Evolutionary conservation across 2,329 filamentous ascomycete species (phyloP).

Genomic region (Pestalotiopsis sp.): DNA sequence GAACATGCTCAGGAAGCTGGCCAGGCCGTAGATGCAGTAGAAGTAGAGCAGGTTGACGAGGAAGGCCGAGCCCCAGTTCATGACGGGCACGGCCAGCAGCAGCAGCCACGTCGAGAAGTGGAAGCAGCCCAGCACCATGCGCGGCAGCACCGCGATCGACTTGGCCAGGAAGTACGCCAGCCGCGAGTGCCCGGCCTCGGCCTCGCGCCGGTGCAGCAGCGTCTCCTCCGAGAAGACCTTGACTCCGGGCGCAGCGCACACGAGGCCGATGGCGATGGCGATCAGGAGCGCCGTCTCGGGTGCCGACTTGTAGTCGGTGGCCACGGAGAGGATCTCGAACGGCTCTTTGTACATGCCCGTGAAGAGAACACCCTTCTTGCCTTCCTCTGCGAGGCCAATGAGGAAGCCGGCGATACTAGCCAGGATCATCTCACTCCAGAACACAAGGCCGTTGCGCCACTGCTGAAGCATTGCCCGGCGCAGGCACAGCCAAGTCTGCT

Average conservation of each 20-base stretch:
- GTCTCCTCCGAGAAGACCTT: constrained; percentile 60
- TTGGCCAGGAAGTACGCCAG: constrained; percentile 61
- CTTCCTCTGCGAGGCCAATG: constrained; percentile 55
- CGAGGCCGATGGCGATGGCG: constrained; percentile 58
- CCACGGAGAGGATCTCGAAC: constrained; percentile 53
- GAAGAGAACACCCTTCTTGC: constrained; percentile 55
- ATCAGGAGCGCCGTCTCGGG: constrained; percentile 56
- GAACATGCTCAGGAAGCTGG: constrained; percentile 55
- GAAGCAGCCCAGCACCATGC: constrained; percentile 53
- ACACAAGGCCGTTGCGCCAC: constrained; percentile 51
- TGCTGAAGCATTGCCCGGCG: constrained; percentile 59
- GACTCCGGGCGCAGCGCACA: constrained; percentile 57
- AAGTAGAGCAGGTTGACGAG: constrained; percentile 57
- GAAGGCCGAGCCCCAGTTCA: constrained; percentile 52
- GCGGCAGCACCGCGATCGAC: constrained; percentile 51
- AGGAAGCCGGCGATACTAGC: constrained; percentile 54
- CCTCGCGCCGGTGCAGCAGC: constrained; percentile 56
- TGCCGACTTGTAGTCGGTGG: constrained; percentile 52
- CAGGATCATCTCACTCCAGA: constrained; percentile 58
- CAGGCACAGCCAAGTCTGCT: constrained; percentile 57
- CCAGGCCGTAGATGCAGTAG: constrained; percentile 61
- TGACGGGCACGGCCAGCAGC: constrained; percentile 51
- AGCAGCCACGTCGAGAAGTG: constrained; percentile 58
- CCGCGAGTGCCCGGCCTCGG: constrained; percentile 58
- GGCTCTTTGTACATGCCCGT: constrained; percentile 53